phyloP scores from a whole-genome alignment of 176 grass and related monocot genomes.

The Musa itinerans region DNA sequence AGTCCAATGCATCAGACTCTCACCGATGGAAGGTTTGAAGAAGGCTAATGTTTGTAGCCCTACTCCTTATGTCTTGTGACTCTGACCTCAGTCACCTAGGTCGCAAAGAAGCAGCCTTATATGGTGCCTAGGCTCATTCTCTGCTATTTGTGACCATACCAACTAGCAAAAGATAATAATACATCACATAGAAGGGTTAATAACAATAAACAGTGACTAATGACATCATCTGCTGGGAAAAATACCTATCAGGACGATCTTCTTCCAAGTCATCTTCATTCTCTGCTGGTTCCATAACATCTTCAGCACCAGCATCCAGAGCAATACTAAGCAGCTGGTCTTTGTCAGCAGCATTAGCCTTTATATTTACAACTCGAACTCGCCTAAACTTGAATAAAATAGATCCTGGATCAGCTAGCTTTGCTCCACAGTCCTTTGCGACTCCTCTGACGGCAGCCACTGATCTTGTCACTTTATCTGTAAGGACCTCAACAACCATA shows the following conservation, averaged over 20 bases:
- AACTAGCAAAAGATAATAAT: background rate
- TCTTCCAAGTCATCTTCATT: constrained; percentile 48
- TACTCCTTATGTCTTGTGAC: no score
- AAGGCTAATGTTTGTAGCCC: no score
- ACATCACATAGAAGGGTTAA: background rate
- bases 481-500: constrained; percentile 89
- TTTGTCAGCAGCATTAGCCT: constrained; percentile 66
- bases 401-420: constrained; percentile 90
- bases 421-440: constrained; percentile 63
- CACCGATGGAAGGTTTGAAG: no score
- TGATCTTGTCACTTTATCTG: constrained; percentile 99
- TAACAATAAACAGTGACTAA: background rate
- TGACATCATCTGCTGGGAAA: background rate
- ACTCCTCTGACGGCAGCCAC: constrained; percentile 60
- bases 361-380: constrained; percentile 74
- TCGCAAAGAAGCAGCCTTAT: no score
- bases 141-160: no score
- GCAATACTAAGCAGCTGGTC: constrained; percentile 64
- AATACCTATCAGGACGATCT: constrained; percentile 64
- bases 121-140: no score
- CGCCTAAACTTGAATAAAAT: constrained; percentile 84
- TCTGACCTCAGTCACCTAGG: no score
- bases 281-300: constrained; percentile 80
- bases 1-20: no score
- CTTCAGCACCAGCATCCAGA: constrained; percentile 83